Percentiles rank a stretch among this genome's conserved stretches.
Conservation (phyloP, 345 rosid genomes). For the Moringa oleifera region DNA sequence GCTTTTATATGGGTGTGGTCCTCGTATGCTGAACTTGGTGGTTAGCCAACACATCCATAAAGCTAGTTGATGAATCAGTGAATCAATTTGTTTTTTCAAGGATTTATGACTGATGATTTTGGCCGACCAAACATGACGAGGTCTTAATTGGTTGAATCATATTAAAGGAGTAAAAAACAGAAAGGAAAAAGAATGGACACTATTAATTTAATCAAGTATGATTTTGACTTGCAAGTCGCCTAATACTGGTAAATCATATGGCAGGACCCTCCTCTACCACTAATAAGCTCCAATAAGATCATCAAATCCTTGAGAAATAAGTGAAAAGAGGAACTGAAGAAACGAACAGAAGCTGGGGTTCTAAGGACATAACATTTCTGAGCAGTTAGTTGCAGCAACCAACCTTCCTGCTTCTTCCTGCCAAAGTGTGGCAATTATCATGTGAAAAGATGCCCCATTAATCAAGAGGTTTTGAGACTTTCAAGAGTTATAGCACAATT, state of each 20-base stretch:
- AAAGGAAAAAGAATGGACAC: slow-evolving; percentile 12
- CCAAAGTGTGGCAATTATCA: not conserved
- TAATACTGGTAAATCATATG: slow-evolving; percentile 1
- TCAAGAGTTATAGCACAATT: too few species aligned
- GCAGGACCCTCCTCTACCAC: not conserved
- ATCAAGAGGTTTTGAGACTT: not conserved
- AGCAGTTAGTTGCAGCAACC: not conserved
- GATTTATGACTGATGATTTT: not conserved
- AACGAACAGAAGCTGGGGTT: not conserved
- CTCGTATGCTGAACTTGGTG: slow-evolving; percentile 18
- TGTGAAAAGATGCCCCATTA: not conserved
- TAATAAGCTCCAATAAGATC: not conserved
- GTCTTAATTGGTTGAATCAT: not conserved
- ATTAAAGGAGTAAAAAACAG: not conserved
- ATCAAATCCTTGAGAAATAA: not conserved
- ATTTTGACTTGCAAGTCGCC: slow-evolving; percentile 19
- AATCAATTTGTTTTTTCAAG: not conserved
- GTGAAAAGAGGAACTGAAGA: not conserved
- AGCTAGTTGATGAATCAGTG: not conserved
- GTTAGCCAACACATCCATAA: slow-evolving; percentile 3
- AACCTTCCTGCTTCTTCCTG: not conserved
- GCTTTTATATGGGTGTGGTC: slow-evolving; percentile 9
- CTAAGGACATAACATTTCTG: not conserved
- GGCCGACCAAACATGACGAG: not conserved
- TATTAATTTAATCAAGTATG: slow-evolving; percentile 15